These are phyloP conservation scores for Trichomonas vaginalis DNA, from an alignment of 208 protist species.

Conservation along the genomic window DNA sequence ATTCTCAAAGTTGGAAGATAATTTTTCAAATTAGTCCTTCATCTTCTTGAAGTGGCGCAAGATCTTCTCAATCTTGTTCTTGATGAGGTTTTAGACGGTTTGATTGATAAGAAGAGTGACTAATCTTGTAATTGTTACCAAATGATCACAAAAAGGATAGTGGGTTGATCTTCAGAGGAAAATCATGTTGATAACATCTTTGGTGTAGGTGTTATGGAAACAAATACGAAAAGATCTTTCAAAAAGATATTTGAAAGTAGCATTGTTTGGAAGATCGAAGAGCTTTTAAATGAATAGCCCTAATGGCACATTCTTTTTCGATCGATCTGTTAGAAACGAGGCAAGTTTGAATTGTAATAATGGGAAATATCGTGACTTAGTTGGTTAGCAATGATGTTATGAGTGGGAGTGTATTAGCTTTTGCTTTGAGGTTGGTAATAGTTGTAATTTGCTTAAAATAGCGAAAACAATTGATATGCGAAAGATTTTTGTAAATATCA, in stretches of 20 bases:
- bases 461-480: no score
- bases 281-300: background rate
- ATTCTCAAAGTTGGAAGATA: background rate
- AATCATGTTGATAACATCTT: background rate
- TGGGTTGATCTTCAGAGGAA: background rate
- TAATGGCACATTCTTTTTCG: background rate
- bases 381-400: no score
- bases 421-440: no score
- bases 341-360: no score
- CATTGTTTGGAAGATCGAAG: background rate
- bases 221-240: background rate
- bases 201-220: background rate
- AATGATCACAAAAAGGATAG: background rate
- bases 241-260: background rate
- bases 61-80: background rate
- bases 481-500: no score
- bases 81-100: background rate
- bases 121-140: background rate
- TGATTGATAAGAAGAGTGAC: background rate
- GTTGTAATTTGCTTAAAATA: no score
- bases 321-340: background rate
- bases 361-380: no score
- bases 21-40: background rate
- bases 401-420: no score
- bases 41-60: background rate